Base-by-base conservation (phyloP, 176 grass and related monocot genomes). In the Oryza meyeriana region DNA sequence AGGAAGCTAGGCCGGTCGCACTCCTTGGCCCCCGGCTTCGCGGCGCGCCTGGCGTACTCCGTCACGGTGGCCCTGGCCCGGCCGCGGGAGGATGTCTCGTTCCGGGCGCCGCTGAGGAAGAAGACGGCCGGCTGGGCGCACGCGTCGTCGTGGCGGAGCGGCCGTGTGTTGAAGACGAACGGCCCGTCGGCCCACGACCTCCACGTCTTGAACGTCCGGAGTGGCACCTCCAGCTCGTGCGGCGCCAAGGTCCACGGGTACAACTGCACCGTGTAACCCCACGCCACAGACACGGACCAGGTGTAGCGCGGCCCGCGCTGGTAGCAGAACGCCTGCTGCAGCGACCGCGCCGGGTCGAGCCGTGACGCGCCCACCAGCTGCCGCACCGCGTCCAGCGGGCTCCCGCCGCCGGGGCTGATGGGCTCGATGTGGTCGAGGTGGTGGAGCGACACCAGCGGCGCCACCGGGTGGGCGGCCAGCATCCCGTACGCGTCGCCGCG, bases 261-360 rank as follows among this genome's bases (percentile, higher is more conserved):
- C 14, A 97, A 0, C 87, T 97, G 92, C 25, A 79, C 90, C 4
- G 90, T 89, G 92, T 94, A 92, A 22, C 90, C 92, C 92, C 95
- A 97, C 10, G 95, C 88, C 1, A 97, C 34, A 1, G 92, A 92
- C 16, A 94, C 90, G 20, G 94, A 92, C 95, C 89, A 97, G 1
- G 45, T 82, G 70, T 87, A 84, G 14, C 84, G 69, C 29, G 78
- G 61, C 32, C 86, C 81, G 52, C 27, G 69, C 84, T 97, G 90
- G 87, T 97, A 97, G 85, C 95, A 87, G 74, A 97, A 81, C 58
- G 77, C 84, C 71, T 93, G 95, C 84, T 94, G 95, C 74, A 94
- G 80, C 12, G 68, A 29, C 1, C 95, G 87, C 32, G 85, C 88
- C 14, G 88, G 66, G 84, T 97, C 95, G 66, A 87, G 31, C 61